Evolutionary conservation across 495 filamentous ascomycete species (phyloP), one percentile per base, ranked within the genome.

Genomic region (Aspergillus leporis): DNA sequence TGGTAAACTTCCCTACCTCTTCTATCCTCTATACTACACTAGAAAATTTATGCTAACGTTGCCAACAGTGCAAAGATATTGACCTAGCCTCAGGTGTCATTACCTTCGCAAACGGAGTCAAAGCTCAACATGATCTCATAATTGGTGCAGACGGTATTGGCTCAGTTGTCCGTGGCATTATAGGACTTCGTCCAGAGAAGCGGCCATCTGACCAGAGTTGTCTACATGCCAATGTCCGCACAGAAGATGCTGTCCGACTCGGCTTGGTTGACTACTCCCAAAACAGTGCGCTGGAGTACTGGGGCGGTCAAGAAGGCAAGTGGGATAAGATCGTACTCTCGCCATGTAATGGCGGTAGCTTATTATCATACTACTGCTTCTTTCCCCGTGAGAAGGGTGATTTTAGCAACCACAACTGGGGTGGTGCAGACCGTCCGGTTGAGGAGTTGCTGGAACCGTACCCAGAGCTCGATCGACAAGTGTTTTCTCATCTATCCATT

Each of bases 281-380:
- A 19, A 36, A 80, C 61, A 72, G 65, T 18, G 78, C 78, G 2
- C 59, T 81, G 4, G 74, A 81, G 54, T 80, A 78, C 67, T 81
- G 78, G 78, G 78, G 78, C 13, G 78, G 78, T 16, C 76, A 78
- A 52, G 74, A 78, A 49, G 74, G 74, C 43, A 79, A 77, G 59
- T 74, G 70, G 68, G 72, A 78, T 36, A 81, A 81, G 63, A 81
- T 81, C 49, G 77, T 80, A 5, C 65, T 80, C 9, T 80, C 77
- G 0, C 78, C 78, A 4, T 81, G 77, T 65, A 76, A 77, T 58
- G 72, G 74, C 40, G 78, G 78, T 12, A 69, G 72, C 21, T 66
- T 81, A 5, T 69, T 78, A 5, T 79, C 76, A 0, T 81, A 77
- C 59, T 81, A 81, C 59, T 81, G 78, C 63, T 81, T 81, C 70